These are phyloP conservation scores for Stentor coeruleus DNA, from an alignment of 73 alveolate species.

Conservation along the genomic window DNA sequence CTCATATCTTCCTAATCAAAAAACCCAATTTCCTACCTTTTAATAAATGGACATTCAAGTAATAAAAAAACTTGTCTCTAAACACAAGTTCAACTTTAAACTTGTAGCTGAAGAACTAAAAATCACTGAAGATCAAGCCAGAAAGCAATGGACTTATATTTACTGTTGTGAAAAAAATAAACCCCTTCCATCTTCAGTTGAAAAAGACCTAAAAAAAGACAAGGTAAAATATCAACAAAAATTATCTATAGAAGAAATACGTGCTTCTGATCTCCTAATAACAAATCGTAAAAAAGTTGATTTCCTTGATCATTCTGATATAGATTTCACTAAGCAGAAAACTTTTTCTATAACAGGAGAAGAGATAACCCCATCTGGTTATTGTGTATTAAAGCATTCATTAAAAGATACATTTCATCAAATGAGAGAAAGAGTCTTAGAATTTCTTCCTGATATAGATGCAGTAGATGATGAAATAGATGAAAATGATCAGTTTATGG, in stretches of 20 bases:
- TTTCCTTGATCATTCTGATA: conserved; percentile 44
- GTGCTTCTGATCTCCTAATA: not conserved
- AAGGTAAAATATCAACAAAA: not conserved
- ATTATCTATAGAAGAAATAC: conserved; percentile 6
- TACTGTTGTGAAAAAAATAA: not conserved
- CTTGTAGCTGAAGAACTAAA: not conserved
- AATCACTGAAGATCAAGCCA: not conserved
- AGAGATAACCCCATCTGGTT: conserved; percentile 62
- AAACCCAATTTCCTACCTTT: too few relatives aligned
- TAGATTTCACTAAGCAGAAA: conserved; percentile 46
- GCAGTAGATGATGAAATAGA: conserved; percentile 43
- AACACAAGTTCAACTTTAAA: not conserved
- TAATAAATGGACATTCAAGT: not conserved
- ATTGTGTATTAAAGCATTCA: conserved; percentile 59
- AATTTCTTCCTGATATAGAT: conserved; percentile 61
- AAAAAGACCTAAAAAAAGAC: not conserved
- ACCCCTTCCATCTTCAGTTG: not conserved
- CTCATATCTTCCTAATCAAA: too few relatives aligned
- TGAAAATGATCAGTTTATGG: conserved; percentile 50
- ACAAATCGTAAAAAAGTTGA: conserved; percentile 28
- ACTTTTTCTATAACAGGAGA: conserved; percentile 50
- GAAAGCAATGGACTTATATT: not conserved
- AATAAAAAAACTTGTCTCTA: not conserved
- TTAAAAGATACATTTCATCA: conserved; percentile 44
- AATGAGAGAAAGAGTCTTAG: conserved; percentile 35